Percentiles rank a stretch among this genome's conserved stretches.
These are phyloP conservation scores for Talaromyces sp. DNA, from an alignment of 2,329 filamentous ascomycete genomes.

Conservation along the genomic window DNA sequence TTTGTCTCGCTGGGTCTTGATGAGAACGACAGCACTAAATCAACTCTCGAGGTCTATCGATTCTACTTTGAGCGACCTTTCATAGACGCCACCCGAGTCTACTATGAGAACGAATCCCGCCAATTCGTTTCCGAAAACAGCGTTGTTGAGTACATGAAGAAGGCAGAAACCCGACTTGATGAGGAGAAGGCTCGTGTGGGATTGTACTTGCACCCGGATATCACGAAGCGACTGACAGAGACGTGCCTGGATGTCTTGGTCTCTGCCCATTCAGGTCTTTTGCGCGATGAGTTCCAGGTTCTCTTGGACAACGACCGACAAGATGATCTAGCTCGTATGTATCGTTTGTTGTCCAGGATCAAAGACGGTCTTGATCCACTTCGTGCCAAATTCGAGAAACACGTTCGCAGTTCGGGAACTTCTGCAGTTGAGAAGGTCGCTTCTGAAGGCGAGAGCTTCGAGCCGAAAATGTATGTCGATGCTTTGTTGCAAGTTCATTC, in stretches of 20 bases:
- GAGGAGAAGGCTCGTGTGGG: conserved; percentile 93
- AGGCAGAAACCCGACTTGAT: conserved; percentile 81
- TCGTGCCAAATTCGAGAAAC: conserved; percentile 79
- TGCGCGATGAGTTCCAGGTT: conserved; percentile 93
- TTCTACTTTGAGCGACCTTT: conserved; percentile 91
- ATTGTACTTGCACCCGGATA: conserved; percentile 88
- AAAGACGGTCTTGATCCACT: conserved; percentile 88
- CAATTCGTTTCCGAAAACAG: conserved; percentile 95
- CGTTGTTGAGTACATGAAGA: conserved; percentile 99
- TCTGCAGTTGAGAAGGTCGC: conserved; percentile 88
- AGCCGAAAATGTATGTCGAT: conserved; percentile 96
- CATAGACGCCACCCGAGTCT: conserved; percentile 74
- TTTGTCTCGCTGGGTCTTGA: conserved; percentile 94
- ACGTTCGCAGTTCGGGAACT: conserved; percentile 85
- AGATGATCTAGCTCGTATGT: conserved; percentile 95
- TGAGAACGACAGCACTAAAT: conserved; percentile 87
- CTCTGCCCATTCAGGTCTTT: conserved; percentile 75
- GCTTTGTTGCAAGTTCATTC: conserved; percentile 90
- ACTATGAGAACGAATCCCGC: conserved; percentile 89
- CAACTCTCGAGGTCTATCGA: conserved; percentile 91
- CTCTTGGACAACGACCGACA: conserved; percentile 91
- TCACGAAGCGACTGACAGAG: conserved; percentile 76
- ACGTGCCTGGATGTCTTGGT: conserved; percentile 87
- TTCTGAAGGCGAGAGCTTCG: conserved; percentile 79
- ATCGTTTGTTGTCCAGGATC: conserved; percentile 82